Evolutionary conservation across 2,329 filamentous ascomycete genomes (phyloP).

Genomic region (Diplodia corticola): DNA sequence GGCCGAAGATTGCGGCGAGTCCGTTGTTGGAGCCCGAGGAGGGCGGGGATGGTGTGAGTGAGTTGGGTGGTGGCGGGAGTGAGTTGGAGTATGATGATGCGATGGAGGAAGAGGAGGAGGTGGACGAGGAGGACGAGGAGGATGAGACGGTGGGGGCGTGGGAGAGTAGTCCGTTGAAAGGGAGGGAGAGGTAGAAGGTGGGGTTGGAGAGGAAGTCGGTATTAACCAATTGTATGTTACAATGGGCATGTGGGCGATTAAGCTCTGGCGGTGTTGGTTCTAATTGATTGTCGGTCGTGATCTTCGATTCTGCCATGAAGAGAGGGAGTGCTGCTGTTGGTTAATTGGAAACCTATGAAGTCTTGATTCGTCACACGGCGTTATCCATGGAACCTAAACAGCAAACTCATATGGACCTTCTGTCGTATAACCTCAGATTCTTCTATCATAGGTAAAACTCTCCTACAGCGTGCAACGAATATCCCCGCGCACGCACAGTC

Average conservation of each 20-base stretch:
- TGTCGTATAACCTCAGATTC: too few relatives aligned
- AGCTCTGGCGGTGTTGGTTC: too few relatives aligned
- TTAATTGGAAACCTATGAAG: not conserved
- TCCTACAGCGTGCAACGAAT: not conserved
- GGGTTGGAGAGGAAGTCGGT: not conserved
- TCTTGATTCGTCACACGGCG: not conserved
- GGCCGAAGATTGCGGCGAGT: slow-evolving; percentile 77
- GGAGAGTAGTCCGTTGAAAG: slow-evolving; percentile 36
- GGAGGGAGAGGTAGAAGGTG: slow-evolving; percentile 13
- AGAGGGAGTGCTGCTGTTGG: not conserved
- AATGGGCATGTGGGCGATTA: too few relatives aligned
- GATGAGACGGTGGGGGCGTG: slow-evolving; percentile 27
- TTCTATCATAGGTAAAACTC: too few relatives aligned
- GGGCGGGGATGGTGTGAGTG: slow-evolving; percentile 11
- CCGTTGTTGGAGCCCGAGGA: slow-evolving; percentile 51
- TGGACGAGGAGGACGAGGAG: slow-evolving; percentile 14
- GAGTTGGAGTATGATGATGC: slow-evolving; percentile 1
- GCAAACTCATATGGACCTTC: too few relatives aligned
- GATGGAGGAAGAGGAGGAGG: slow-evolving; percentile 20
- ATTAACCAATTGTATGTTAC: not conserved
- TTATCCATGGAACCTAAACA: too few relatives aligned
- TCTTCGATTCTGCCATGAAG: not conserved
- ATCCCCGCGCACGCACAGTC: not conserved
- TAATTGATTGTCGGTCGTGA: not conserved
- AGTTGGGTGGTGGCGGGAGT: slow-evolving; percentile 21